Conservation (phyloP, 306 rosid genomes). For the Citrullus amarus region DNA sequence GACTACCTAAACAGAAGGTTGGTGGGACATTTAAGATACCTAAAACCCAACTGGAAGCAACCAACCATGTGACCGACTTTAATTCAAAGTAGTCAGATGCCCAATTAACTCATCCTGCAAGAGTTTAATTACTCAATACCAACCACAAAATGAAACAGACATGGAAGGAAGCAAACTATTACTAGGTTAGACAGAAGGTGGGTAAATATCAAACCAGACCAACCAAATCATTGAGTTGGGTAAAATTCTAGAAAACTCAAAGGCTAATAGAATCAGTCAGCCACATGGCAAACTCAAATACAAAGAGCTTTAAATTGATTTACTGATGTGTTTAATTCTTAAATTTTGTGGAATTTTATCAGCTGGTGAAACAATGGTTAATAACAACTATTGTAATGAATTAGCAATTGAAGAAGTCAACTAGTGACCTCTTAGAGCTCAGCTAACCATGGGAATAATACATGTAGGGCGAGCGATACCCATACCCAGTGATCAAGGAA, state of each 20-base stretch:
- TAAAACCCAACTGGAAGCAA: background rate
- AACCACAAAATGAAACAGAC: background rate
- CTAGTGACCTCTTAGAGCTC: background rate
- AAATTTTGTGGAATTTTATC: background rate
- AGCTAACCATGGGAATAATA: background rate
- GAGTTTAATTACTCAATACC: background rate
- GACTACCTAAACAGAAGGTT: background rate
- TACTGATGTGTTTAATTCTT: background rate
- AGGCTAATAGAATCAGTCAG: background rate
- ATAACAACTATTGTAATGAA: background rate
- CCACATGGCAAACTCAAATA: background rate
- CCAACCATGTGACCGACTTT: constrained; percentile 1
- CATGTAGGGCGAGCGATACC: background rate
- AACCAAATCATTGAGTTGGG: background rate
- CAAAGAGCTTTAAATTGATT: background rate
- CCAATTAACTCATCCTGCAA: background rate
- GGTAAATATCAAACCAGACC: background rate
- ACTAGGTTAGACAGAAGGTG: background rate
- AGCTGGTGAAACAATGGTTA: background rate
- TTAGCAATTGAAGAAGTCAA: background rate
- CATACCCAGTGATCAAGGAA: background rate
- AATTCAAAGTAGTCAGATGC: background rate
- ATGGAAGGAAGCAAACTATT: background rate
- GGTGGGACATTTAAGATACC: background rate
- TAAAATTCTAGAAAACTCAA: background rate